These are phyloP conservation scores for Tolypocladium ophioglossoides DNA, from an alignment of 2,329 filamentous ascomycete genomes.

Conservation along the genomic window DNA sequence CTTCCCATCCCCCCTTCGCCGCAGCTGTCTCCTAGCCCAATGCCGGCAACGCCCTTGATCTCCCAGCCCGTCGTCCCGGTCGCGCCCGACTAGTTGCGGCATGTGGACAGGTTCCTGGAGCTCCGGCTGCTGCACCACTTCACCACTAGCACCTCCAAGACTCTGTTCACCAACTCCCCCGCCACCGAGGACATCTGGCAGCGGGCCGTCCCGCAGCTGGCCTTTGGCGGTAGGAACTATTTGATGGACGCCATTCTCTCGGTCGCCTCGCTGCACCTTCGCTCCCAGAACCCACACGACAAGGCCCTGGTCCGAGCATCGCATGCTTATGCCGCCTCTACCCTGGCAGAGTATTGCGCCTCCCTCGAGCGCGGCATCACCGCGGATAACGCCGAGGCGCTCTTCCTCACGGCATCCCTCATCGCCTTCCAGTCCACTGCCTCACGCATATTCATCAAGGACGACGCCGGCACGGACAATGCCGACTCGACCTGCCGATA, in stretches of 20 bases:
- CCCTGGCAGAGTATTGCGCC: conserved; percentile 48
- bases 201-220: conserved; percentile 47
- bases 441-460: conserved; percentile 49
- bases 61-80: conserved; percentile 7
- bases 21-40: not conserved
- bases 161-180: conserved; percentile 42
- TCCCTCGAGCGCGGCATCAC: conserved; percentile 46
- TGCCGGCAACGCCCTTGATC: not conserved
- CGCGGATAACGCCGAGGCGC: conserved; percentile 47
- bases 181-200: conserved; percentile 48
- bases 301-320: conserved; percentile 49
- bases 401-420: conserved; percentile 52
- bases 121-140: conserved; percentile 56
- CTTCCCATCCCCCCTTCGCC: conserved; percentile 11
- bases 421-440: conserved; percentile 59
- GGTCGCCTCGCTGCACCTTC: conserved; percentile 52
- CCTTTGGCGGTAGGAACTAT: conserved; percentile 47
- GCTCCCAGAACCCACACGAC: conserved; percentile 46
- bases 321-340: conserved; percentile 55
- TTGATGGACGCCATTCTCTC: conserved; percentile 54
- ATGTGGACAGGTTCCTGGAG: conserved; percentile 42
- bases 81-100: conserved; percentile 18
- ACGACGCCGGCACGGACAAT: conserved; percentile 31
- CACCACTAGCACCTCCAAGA: conserved; percentile 48
- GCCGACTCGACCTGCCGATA: conserved; percentile 34